phyloP scores from a whole-genome alignment of 768 basidiomycete species.

The Cantharellus anzutake region DNA sequence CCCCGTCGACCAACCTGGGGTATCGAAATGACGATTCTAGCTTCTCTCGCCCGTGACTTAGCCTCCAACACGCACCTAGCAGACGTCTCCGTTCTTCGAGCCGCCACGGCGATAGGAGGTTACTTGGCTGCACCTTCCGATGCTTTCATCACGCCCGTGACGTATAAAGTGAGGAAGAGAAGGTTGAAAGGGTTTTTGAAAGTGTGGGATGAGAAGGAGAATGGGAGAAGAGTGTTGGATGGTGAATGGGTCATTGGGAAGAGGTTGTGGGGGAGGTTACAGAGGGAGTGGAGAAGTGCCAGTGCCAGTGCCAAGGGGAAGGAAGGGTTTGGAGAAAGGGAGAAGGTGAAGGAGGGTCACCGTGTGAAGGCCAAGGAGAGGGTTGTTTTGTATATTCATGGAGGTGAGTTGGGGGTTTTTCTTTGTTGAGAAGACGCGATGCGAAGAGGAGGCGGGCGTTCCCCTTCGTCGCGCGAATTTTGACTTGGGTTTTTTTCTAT shows the following conservation, averaged over 20 bases:
- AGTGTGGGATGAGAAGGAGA: slow-evolving; percentile 38
- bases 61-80: slow-evolving; percentile 65
- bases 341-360: slow-evolving; percentile 4
- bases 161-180: slow-evolving; percentile 61
- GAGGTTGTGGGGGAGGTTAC: slow-evolving; percentile 72
- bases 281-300: slow-evolving; percentile 47
- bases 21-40: slow-evolving; percentile 30
- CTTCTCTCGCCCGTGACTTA: slow-evolving; percentile 58
- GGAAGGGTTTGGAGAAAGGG: slow-evolving; percentile 4
- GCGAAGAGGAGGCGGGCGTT: no score
- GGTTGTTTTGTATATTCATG: slow-evolving; percentile 86
- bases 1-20: slow-evolving; percentile 86
- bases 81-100: slow-evolving; percentile 41
- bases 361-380: slow-evolving; percentile 30
- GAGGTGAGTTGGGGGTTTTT: slow-evolving; percentile 60
- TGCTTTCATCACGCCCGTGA: slow-evolving; percentile 86
- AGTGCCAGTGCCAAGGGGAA: slow-evolving; percentile 5
- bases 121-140: slow-evolving; percentile 78
- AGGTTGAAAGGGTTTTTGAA: slow-evolving; percentile 63
- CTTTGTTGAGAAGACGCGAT: no score
- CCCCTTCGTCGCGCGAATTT: background rate
- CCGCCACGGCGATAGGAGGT: slow-evolving; percentile 18
- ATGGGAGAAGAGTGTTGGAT: slow-evolving; percentile 58
- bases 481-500: background rate
- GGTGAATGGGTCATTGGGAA: slow-evolving; percentile 98